Base-by-base conservation (phyloP, 345 rosid species). In the Eucalyptus marginata region DNA sequence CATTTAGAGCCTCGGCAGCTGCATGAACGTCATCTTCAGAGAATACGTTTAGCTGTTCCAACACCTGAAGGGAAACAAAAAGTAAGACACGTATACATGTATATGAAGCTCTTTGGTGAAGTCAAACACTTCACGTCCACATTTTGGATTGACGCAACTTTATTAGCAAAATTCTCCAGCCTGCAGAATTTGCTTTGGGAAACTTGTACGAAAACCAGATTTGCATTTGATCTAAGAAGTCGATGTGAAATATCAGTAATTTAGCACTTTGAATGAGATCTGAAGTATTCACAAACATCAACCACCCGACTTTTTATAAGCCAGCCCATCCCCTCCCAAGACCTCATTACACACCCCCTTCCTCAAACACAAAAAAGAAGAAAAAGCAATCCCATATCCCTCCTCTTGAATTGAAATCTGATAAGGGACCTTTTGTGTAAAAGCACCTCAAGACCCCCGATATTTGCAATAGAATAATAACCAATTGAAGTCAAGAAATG, bases 1-100 rank as follows among this genome's bases (percentile, higher is more conserved):
- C 24, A 17, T 16, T 25, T 8, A 97, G 92, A 85, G 99, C 98
- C 86, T 95, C 97, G 24, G 99, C 94, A 88, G 56, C 56, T 18
- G 52, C 52, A 50, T 50, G 8, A 18, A 52, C 1, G 9, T 52
- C 56, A 52, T 52, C 56, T 52, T 52, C 56, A 52, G 9, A 14
- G 52, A 50, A 14, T 0, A 50, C 52, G 7, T 50, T 50, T 5
- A 50, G 52, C 52, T 50, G 52, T 50, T 50, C 17, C 52, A 50
- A 50, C 17, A 50, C 52, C 52, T 50, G 52, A 50, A 50, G 17
- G 52, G 17, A 50, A 50, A 50, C 17, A 50, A 14, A 49, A 50
- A 50, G 17, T n/a, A 16, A 50, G 52, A 5, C 17, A 50, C 3
- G 17, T 50, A 50, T 14, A 50, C 52, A 33, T 31, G 17, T 16